A percentile compares a stretch with the other conserved stretches of the same genome.
phyloP scores from a whole-genome alignment of 2,329 filamentous ascomycete species.

The Talaromyces funiculosus region DNA sequence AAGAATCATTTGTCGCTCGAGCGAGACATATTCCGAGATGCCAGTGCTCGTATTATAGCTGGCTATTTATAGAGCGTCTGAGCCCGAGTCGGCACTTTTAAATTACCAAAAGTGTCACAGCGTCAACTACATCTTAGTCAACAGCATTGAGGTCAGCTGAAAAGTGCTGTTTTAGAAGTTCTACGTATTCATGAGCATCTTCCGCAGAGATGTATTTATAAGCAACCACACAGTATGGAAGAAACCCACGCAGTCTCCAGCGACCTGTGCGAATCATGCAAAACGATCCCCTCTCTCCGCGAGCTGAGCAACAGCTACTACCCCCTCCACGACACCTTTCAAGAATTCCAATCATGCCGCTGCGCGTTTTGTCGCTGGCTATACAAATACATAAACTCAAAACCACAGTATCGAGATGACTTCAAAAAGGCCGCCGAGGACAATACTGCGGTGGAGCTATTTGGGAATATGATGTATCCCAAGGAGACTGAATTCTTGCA shows the following conservation, averaged over 20 bases:
- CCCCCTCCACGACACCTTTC: neutral
- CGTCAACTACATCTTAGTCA: neutral
- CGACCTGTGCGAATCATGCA: slow-evolving; percentile 2
- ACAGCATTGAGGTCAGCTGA: neutral
- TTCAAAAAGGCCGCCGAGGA: neutral
- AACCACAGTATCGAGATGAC: neutral
- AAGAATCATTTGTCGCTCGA: neutral
- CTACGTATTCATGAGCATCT: neutral
- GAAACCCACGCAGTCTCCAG: neutral
- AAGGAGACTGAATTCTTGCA: neutral
- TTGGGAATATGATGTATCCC: neutral
- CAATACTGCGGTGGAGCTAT: neutral
- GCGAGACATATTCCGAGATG: neutral
- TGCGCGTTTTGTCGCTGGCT: slow-evolving; percentile 7
- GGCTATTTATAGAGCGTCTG: neutral
- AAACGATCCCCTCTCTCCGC: neutral
- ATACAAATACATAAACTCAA: slow-evolving; percentile 1
- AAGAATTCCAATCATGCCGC: slow-evolving; percentile 1
- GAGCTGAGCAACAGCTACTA: slow-evolving; percentile 3
- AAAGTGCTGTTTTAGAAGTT: neutral
- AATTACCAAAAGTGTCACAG: too few relatives aligned
- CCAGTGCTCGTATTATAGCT: neutral
- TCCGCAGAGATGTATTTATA: neutral
- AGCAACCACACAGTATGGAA: neutral
- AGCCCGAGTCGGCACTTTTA: neutral